A percentile compares a stretch with the other conserved stretches of the same genome.
Evolutionary conservation across 2,329 filamentous ascomycete species (phyloP).

Genomic region (Golovinomyces cichoracearum): DNA sequence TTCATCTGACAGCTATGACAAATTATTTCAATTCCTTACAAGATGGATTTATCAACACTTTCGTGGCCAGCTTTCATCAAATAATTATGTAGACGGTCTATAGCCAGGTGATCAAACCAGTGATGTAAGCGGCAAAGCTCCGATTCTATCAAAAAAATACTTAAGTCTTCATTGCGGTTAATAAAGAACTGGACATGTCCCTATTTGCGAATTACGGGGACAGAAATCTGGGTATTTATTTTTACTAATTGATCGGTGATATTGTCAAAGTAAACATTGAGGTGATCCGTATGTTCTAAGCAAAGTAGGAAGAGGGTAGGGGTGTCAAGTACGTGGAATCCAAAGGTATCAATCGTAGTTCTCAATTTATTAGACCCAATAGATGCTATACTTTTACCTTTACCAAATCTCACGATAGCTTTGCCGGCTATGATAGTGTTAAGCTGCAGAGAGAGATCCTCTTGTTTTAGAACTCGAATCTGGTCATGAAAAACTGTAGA

Average conservation of each 20-base stretch:
- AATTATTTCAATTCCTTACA: neutral
- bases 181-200: neutral
- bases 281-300: neutral
- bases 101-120: neutral
- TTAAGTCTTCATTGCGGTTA: neutral
- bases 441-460: neutral
- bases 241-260: neutral
- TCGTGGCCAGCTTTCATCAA: neutral
- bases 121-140: neutral
- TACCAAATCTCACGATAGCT: neutral
- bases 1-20: neutral
- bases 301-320: neutral
- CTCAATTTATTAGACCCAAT: neutral
- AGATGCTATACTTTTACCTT: neutral
- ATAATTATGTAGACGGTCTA: neutral
- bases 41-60: neutral
- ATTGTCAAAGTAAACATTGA: neutral
- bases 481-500: neutral
- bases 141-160: neutral
- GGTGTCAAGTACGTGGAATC: neutral
- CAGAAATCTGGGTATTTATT: neutral
- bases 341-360: neutral
- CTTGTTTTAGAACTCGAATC: neutral
- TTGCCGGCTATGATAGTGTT: neutral
- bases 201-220: neutral